These are phyloP conservation scores for Kodamaea sp. DNA, from an alignment of 1,139 yeast genomes.

Conservation along the genomic window DNA sequence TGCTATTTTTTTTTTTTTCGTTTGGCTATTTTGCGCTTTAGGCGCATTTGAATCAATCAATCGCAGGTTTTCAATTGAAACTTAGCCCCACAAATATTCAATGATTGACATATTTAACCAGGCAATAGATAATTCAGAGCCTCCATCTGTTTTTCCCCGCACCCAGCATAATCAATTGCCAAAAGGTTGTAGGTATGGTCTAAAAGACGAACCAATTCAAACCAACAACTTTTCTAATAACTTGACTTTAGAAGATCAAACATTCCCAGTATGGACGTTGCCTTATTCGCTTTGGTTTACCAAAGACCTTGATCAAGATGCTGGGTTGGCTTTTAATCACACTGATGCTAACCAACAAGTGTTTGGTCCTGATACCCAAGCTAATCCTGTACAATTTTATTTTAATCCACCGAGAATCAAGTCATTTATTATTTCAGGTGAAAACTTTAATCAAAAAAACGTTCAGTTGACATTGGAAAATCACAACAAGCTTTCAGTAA, in stretches of 20 bases:
- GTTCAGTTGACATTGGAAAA: conserved; percentile 23
- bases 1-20: too few relatives aligned
- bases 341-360: conserved; percentile 41
- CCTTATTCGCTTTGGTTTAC: conserved; percentile 47
- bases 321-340: conserved; percentile 43
- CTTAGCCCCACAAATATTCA: neutral
- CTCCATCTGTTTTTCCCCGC: conserved; percentile 25
- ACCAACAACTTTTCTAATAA: conserved; percentile 47
- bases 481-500: conserved; percentile 36
- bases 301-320: conserved; percentile 36
- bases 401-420: conserved; percentile 47
- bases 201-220: conserved; percentile 32
- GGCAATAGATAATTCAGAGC: conserved; percentile 27
- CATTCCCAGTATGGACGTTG: conserved; percentile 45
- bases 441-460: conserved; percentile 21
- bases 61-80: too few relatives aligned
- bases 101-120: conserved; percentile 15
- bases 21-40: too few relatives aligned
- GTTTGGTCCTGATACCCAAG: conserved; percentile 41
- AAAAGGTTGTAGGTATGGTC: conserved; percentile 24
- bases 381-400: conserved; percentile 40
- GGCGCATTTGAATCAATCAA: too few relatives aligned
- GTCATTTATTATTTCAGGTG: conserved; percentile 39
- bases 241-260: conserved; percentile 42
- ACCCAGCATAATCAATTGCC: conserved; percentile 29